Evolutionary conservation across 2,329 filamentous ascomycete species (phyloP), one percentile per base, ranked within the genome.

Genomic region (Beauveria rudraprayagi): DNA sequence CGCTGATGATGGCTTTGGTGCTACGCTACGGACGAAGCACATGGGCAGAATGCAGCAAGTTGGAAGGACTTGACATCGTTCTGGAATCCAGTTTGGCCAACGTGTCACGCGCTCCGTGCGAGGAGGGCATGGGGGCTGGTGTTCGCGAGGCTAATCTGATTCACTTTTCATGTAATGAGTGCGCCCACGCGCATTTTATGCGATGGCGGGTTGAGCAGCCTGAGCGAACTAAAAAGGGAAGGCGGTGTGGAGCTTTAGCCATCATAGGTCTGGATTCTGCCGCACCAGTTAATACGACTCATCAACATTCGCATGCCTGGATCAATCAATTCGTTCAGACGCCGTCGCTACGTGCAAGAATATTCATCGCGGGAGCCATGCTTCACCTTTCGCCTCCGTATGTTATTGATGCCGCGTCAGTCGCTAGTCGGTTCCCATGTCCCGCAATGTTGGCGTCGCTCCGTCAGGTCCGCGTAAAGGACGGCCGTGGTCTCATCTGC

Each of bases 401-500:
- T 60, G 61, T 61, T 37, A 30, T 48, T 50, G 48, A 47, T 60
- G 58, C 44, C 60, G 63, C 63, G 58, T 65, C 63, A 66, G 62
- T 60, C 55, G 51, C 62, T 65, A 61, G 60, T 7, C 51, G 56
- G 44, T 57, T 44, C 58, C 66, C 65, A 77, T 78, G 76, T 73
- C 75, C 66, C 77, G 75, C 69, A 72, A 78, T 75, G 75, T 71
- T 63, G 67, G 69, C 63, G 65, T 68, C 58, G 68, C 73, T 43
- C 71, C 76, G 62, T 72, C 76, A 65, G 74, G 74, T 66, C 71
- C 78, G 63, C 79, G 78, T 65, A 80, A 74, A 69, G 73, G 74
- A 46, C 73, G 77, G 61, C 79, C 77, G 64, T 82, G 80, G 80
- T 75, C 78, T 55, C 82, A 83, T 66, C 74, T 83, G 55, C 79